These are phyloP conservation scores for Vitis hybrid DNA, from an alignment of 177 flowering plant species.

Conservation along the genomic window DNA sequence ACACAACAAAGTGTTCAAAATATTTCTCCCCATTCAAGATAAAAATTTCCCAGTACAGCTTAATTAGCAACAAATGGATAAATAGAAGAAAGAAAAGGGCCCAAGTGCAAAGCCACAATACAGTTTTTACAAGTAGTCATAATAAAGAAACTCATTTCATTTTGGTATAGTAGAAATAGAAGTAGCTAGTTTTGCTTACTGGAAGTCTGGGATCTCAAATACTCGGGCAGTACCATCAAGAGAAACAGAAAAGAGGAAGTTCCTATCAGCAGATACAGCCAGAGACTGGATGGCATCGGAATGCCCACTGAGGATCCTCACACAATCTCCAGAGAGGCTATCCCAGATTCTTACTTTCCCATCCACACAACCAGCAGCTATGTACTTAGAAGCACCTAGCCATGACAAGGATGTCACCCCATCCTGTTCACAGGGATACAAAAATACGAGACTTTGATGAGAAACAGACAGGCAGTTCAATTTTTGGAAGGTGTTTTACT, in stretches of 20 bases:
- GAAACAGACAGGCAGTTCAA: too few species aligned
- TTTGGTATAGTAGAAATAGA: too few species aligned
- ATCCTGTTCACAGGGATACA: conserved; percentile 44
- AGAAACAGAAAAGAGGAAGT: conserved; percentile 72
- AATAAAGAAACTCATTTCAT: too few species aligned
- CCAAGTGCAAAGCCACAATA: too few species aligned
- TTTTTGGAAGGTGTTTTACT: too few species aligned
- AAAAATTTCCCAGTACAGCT: too few species aligned
- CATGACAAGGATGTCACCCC: conserved; percentile 77
- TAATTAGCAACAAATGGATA: background rate
- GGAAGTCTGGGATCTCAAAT: conserved; percentile 42
- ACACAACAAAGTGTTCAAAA: too few species aligned
- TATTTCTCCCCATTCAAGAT: too few species aligned
- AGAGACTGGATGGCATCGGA: conserved; percentile 60
- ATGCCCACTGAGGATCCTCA: conserved; percentile 67
- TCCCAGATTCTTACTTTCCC: conserved; percentile 89
- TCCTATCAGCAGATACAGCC: conserved; percentile 48
- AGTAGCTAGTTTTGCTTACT: too few species aligned
- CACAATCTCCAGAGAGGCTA: conserved; percentile 72
- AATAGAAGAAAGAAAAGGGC: background rate
- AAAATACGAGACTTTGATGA: too few species aligned
- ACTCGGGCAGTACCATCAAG: conserved; percentile 78
- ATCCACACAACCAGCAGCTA: conserved; percentile 80
- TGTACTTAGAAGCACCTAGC: conserved; percentile 64
- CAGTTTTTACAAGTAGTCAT: too few species aligned